Evolutionary conservation across 1,284 basidiomycete species (phyloP).

Genomic region (Ustilago nuda): DNA sequence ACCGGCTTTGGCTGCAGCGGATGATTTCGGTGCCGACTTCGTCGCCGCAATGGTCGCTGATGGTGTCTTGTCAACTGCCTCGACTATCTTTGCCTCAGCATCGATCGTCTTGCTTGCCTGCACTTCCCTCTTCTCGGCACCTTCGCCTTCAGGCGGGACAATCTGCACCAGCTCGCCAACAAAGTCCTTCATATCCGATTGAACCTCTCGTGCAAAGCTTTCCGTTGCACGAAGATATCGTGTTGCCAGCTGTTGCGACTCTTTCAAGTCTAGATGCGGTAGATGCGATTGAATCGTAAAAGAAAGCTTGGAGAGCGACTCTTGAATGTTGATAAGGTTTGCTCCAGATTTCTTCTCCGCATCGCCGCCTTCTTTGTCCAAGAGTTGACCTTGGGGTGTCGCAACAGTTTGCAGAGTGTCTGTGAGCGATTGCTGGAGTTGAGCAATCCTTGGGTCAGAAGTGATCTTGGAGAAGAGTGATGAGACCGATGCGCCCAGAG

Average conservation of each 20-base stretch:
- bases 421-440: conserved; percentile 45
- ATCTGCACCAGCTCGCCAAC: conserved; percentile 58
- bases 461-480: conserved; percentile 49
- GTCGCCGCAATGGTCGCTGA: background rate
- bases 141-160: conserved; percentile 53
- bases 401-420: conserved; percentile 34
- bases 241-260: conserved; percentile 56
- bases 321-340: conserved; percentile 39
- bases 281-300: conserved; percentile 53
- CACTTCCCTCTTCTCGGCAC: background rate
- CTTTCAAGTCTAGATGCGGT: conserved; percentile 55
- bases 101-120: background rate
- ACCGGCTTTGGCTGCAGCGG: conserved; percentile 19
- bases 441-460: conserved; percentile 36
- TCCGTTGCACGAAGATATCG: conserved; percentile 55
- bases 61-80: background rate
- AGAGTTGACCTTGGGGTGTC: conserved; percentile 2
- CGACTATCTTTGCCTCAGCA: background rate
- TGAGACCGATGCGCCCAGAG: conserved; percentile 32
- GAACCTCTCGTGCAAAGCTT: conserved; percentile 54
- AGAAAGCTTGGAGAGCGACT: conserved; percentile 49
- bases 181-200: conserved; percentile 58
- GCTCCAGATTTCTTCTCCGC: conserved; percentile 1
- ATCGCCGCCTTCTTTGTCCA: conserved; percentile 11
- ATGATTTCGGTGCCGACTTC: background rate